phyloP scores from a whole-genome alignment of 805 yeast species.

The Candida corydali region DNA sequence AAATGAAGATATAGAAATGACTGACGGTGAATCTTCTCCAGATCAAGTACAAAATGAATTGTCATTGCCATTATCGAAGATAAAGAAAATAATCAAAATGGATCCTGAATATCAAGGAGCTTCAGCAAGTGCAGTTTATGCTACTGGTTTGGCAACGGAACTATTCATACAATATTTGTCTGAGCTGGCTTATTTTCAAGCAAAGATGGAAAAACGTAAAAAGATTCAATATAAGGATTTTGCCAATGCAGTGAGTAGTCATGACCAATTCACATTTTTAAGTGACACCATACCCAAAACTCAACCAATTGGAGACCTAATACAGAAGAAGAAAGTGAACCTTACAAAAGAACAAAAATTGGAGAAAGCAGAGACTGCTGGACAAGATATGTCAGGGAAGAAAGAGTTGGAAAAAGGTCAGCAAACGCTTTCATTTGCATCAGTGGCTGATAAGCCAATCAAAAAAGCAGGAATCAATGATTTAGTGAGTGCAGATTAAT shows the following conservation, averaged over 20 bases:
- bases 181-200: slow-evolving; percentile 63
- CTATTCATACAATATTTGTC: slow-evolving; percentile 65
- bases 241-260: slow-evolving; percentile 55
- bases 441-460: slow-evolving; percentile 10
- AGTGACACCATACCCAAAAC: slow-evolving; percentile 66
- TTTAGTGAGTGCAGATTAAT: slow-evolving; percentile 18
- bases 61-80: slow-evolving; percentile 59
- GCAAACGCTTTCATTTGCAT: slow-evolving; percentile 22
- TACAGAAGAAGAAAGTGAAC: slow-evolving; percentile 38
- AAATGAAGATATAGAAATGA: slow-evolving; percentile 9
- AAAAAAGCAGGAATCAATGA: slow-evolving; percentile 34
- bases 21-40: slow-evolving; percentile 4
- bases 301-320: slow-evolving; percentile 44
- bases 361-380: slow-evolving; percentile 2
- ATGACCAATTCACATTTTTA: slow-evolving; percentile 60
- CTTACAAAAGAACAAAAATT: slow-evolving; percentile 9
- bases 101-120: slow-evolving; percentile 71
- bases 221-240: slow-evolving; percentile 69
- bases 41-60: neutral
- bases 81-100: slow-evolving; percentile 67
- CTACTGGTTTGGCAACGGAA: slow-evolving; percentile 76
- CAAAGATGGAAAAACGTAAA: slow-evolving; percentile 63
- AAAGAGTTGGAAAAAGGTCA: slow-evolving; percentile 38
- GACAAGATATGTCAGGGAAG: neutral
- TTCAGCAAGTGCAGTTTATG: slow-evolving; percentile 67